Evolutionary conservation across 2,329 filamentous ascomycete genomes (phyloP).

Genomic region (Phialophora expanda): DNA sequence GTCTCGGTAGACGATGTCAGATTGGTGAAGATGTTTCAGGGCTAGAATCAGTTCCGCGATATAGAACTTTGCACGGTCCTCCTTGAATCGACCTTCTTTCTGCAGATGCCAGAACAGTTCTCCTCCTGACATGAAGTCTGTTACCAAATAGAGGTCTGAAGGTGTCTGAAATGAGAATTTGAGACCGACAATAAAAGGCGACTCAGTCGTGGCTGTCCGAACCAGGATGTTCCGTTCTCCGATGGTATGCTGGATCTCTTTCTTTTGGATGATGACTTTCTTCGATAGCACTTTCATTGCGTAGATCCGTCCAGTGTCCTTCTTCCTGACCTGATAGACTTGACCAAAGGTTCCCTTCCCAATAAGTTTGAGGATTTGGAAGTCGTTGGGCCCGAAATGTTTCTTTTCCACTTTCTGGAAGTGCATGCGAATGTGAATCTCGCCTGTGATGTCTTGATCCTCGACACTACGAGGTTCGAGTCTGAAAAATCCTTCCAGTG

Average conservation of each 20-base stretch:
- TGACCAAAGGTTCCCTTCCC: conserved; percentile 98
- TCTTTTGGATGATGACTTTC: conserved; percentile 99
- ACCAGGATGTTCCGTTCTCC: conserved; percentile 97
- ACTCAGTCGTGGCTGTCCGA: conserved; percentile 91
- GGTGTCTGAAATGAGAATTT: conserved; percentile 99
- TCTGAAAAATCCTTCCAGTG: conserved; percentile 83
- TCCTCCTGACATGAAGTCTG: conserved; percentile 98
- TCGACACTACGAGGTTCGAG: conserved; percentile 81
- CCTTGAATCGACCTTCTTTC: conserved; percentile 93
- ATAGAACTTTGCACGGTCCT: conserved; percentile 96
- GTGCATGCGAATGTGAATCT: conserved; percentile 83
- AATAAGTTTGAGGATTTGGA: conserved; percentile 93
- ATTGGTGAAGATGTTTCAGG: conserved; percentile 91
- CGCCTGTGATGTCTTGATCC: conserved; percentile 76
- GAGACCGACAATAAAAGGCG: conserved; percentile 94
- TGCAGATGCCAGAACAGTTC: conserved; percentile 99
- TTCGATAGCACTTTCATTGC: conserved; percentile 99
- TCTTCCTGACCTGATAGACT: conserved; percentile 97
- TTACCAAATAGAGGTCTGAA: conserved; percentile 96
- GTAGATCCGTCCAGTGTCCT: conserved; percentile 93
- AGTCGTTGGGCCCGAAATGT: conserved; percentile 92
- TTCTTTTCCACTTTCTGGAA: conserved; percentile 89
- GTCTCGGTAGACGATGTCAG: conserved; percentile 97
- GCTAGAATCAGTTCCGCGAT: conserved; percentile 96
- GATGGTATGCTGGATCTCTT: conserved; percentile 95